Base-by-base conservation (phyloP, 2,329 filamentous ascomycete species). In the Trichoderma koningii region DNA sequence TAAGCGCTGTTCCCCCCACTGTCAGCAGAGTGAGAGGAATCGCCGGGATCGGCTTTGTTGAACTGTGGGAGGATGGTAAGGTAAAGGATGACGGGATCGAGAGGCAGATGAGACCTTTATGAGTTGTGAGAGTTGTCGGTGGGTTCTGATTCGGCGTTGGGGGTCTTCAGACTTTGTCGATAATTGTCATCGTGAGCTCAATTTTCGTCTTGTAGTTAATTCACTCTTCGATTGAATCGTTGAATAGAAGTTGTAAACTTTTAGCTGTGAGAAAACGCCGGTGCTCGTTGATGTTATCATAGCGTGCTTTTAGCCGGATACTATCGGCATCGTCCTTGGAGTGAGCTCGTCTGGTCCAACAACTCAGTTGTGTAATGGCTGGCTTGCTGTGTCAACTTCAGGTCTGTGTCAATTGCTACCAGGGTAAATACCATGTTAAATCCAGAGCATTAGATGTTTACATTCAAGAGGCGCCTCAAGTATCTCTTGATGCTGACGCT, bases 231-330 rank as follows among this genome's bases (percentile, higher is more conserved):
- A 38, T 34, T 44, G 19, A 6, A 21, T 15, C 34, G 9, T n/a
- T n/a, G 48, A 61, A 38, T 53, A 23, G 48, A 45, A 12, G 28
- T 23, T n/a, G 21, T 9, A 23, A 62, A 52, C n/a, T 42, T 14
- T 23, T 55, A n/a, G 14, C 34, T 55, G 17, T 21, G 10, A n/a
- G 60, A 41, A 17, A 26, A 17, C 34, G 50, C 45, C 60, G 60
- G 60, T 23, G 50, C 50, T 23, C 60, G 34, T 53, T 28, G 21
- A 53, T 53, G 47, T 21, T 23, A 48, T 47, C 60, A 55, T 63
- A 63, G 60, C 60, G 50, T 55, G 41, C 26, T 28, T 63, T 55
- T 63, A 34, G 45, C 50, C 60, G 60, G 60, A 63, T 63, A 63
- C 5, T 55, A 55, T 63, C 60, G 60, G 60, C 60, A 63, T 53